Base-by-base conservation (phyloP, 371 early-diverging fungal genomes). In the Lichtheimia ramosa region DNA sequence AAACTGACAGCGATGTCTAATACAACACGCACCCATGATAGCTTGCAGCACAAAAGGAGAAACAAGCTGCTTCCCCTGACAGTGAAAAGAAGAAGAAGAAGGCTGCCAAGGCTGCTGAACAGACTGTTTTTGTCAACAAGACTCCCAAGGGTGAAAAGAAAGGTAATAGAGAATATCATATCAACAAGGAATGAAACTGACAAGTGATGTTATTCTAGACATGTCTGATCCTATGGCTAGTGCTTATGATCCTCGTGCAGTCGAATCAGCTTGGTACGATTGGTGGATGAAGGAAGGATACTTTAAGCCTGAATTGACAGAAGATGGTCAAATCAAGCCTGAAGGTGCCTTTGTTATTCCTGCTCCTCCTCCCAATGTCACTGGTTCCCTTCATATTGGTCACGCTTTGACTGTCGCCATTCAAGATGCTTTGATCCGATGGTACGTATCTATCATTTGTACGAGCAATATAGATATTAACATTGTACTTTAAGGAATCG, bases 291-390 rank as follows among this genome's bases (percentile, higher is more conserved):
- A 92, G 79, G 77, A 92, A 69, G 93, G 92, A 16, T 93, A 83
- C 73, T 99, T 99, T 71, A 84, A 91, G 71, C 99, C 99, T 24
- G 82, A 89, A 64, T 72, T 92, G 63, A 82, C 83, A 5, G 77
- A 80, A 13, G 87, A 92, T 61, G 94, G 92, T 51, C 82, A 92
- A 68, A 70, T 84, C 56, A 83, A 79, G 59, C 82, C 89, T 23
- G 93, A 90, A 63, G 96, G 96, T 55, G 71, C 82, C 18, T 99
- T 94, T 77, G 92, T 95, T 27, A 89, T 99, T 63, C 88, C 95
- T 21, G 90, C 96, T 6, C 99, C 99, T 4, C 99, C 99, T 65
- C 99, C 99, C 24, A 99, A 99, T 75, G 94, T 99, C 39, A 99
- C 99, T 40, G 99, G 99, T 58, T 87, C 88, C 43, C 90, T 99